Conservation (phyloP, 2,329 filamentous ascomycete genomes). For the Aspergillus calidoustus region DNA sequence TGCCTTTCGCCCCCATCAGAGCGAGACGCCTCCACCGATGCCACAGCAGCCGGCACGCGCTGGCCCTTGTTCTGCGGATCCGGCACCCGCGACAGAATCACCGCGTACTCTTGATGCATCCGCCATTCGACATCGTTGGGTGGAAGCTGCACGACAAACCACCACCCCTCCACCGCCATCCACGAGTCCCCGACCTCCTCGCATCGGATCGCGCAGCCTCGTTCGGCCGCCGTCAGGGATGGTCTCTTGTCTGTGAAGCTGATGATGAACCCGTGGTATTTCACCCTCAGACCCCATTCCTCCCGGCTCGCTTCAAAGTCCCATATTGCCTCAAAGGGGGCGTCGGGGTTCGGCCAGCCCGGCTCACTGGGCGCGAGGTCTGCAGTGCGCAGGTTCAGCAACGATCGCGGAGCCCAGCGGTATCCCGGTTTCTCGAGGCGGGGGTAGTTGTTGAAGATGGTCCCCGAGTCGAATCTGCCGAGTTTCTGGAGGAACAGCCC, state of each 20-base stretch:
- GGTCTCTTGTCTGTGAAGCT: slow-evolving; percentile 1
- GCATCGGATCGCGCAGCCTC: slow-evolving; percentile 17
- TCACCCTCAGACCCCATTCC: slow-evolving; percentile 2
- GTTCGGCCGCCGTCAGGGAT: slow-evolving; percentile 9
- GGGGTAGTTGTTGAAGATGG: slow-evolving; percentile 25
- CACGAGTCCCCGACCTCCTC: background rate
- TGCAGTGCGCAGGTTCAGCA: slow-evolving; percentile 19
- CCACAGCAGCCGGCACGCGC: slow-evolving; percentile 10
- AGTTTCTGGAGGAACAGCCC: slow-evolving; percentile 10
- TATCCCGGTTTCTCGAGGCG: slow-evolving; percentile 13
- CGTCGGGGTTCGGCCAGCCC: background rate
- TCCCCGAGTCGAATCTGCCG: slow-evolving; percentile 2
- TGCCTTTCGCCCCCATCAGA: background rate
- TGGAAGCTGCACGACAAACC: slow-evolving; percentile 20
- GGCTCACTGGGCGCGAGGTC: background rate
- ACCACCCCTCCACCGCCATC: slow-evolving; percentile 2
- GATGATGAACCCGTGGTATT: slow-evolving; percentile 4
- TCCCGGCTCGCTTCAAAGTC: too few species aligned
- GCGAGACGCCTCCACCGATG: background rate
- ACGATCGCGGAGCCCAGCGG: slow-evolving; percentile 21
- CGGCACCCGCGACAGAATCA: slow-evolving; percentile 16
- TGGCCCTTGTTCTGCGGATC: background rate
- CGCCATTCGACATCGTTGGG: slow-evolving; percentile 16
- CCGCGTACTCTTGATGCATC: slow-evolving; percentile 13
- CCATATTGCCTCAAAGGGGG: background rate